Evolutionary conservation across 805 yeast species (phyloP).

Genomic region (Nakazawaea molendinolei): DNA sequence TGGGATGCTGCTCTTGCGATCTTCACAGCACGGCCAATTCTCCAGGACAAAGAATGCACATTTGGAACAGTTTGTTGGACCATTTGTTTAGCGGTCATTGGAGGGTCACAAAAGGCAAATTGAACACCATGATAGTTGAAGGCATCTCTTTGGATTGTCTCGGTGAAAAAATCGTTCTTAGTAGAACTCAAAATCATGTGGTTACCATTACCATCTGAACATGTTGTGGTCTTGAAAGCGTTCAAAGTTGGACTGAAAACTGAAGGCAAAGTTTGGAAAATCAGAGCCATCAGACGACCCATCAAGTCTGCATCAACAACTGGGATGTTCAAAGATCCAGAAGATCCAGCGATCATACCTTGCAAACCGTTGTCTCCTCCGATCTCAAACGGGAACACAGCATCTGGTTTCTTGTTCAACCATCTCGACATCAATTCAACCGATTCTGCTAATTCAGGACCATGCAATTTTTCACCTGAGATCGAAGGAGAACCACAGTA

Average conservation of each 20-base stretch:
- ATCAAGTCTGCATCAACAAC: conserved; percentile 31
- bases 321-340: conserved; percentile 22
- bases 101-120: conserved; percentile 29
- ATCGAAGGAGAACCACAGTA: conserved; percentile 40
- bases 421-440: conserved; percentile 22
- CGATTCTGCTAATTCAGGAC: conserved; percentile 29
- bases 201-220: conserved; percentile 36
- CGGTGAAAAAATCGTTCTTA: conserved; percentile 27
- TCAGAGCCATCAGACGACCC: conserved; percentile 37
- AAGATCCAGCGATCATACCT: conserved; percentile 19
- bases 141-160: conserved; percentile 33
- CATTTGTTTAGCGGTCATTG: conserved; percentile 27
- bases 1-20: conserved; percentile 28
- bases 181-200: conserved; percentile 25
- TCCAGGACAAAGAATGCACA: conserved; percentile 34
- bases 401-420: conserved; percentile 24
- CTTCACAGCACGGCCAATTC: conserved; percentile 35
- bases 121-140: conserved; percentile 33
- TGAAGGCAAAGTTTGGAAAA: conserved; percentile 28
- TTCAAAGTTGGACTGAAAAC: conserved; percentile 12
- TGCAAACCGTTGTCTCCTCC: conserved; percentile 38
- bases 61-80: conserved; percentile 24
- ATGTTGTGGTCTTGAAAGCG: conserved; percentile 19
- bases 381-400: conserved; percentile 32
- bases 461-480: conserved; percentile 33